These are phyloP conservation scores for Scortechinia acanthostroma DNA, from an alignment of 2,329 filamentous ascomycete genomes.

Conservation along the genomic window DNA sequence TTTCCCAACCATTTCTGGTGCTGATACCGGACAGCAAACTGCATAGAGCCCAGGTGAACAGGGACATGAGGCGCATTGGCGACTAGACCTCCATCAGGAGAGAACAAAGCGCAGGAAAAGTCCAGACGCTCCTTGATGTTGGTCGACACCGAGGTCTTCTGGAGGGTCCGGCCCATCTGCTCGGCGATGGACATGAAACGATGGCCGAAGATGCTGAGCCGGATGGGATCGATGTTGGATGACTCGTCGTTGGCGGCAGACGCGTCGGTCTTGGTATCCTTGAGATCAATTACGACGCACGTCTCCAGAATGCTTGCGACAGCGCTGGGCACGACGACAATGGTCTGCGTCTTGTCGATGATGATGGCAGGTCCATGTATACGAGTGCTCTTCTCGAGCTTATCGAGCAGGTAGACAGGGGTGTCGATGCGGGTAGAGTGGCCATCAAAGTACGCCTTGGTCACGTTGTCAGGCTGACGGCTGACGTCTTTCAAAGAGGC, in stretches of 20 bases:
- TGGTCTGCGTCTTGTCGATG: constrained; percentile 31
- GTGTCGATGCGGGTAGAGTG: constrained; percentile 8
- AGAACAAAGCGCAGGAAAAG: constrained; percentile 32
- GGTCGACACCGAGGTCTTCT: constrained; percentile 44
- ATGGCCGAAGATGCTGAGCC: constrained; percentile 44
- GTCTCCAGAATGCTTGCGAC: constrained; percentile 23
- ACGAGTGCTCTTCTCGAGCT: background rate
- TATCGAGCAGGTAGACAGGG: constrained; percentile 7
- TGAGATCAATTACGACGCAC: constrained; percentile 26
- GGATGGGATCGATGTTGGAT: constrained; percentile 33
- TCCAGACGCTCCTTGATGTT: constrained; percentile 33
- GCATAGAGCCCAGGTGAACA: constrained; percentile 31
- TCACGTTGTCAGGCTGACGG: constrained; percentile 4
- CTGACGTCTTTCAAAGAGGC: constrained; percentile 8
- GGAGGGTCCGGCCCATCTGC: constrained; percentile 47
- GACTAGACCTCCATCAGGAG: constrained; percentile 27
- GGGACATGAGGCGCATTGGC: constrained; percentile 31
- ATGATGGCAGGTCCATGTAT: constrained; percentile 5
- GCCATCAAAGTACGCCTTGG: constrained; percentile 11
- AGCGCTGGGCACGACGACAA: constrained; percentile 26
- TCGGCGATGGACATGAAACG: constrained; percentile 52
- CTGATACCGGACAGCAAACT: constrained; percentile 27
- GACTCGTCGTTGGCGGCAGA: constrained; percentile 9
- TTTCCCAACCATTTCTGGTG: constrained; percentile 20
- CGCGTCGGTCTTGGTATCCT: constrained; percentile 9